These are phyloP conservation scores for Oryza brachyantha DNA, from an alignment of 176 grass and related monocot species.

Conservation along the genomic window DNA sequence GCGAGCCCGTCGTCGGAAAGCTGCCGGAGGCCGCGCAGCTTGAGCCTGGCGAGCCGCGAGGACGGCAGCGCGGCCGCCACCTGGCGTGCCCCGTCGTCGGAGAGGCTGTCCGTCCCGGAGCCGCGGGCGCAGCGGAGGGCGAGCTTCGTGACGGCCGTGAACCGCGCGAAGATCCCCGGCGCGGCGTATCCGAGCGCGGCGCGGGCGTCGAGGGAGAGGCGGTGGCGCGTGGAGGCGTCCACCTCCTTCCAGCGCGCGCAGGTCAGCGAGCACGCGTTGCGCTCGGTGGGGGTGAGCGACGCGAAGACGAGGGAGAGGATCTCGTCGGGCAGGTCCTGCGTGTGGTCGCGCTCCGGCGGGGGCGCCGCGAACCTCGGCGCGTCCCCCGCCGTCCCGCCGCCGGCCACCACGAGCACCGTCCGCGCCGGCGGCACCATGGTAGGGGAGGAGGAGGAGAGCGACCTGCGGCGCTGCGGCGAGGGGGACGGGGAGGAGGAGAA, in stretches of 20 bases:
- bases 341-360: constrained; percentile 50
- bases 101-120: constrained; percentile 63
- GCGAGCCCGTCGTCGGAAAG: constrained; percentile 71
- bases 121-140: constrained; percentile 58
- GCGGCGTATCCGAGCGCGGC: constrained; percentile 31
- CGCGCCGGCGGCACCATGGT: constrained; percentile 28
- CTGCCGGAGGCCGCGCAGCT: constrained; percentile 69
- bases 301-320: constrained; percentile 71
- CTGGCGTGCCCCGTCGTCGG: constrained; percentile 52
- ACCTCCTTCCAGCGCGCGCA: constrained; percentile 71
- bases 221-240: constrained; percentile 58
- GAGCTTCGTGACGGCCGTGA: constrained; percentile 65
- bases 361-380: background rate
- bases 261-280: constrained; percentile 70
- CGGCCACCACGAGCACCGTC: background rate
- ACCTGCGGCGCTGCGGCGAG: constrained; percentile 16
- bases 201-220: constrained; percentile 57
- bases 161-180: constrained; percentile 47
- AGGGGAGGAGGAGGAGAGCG: background rate
- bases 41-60: constrained; percentile 62
- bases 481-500: constrained; percentile 5
- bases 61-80: constrained; percentile 33
- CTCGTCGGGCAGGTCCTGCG: constrained; percentile 85
- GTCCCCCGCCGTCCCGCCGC: no score
- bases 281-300: constrained; percentile 53